Conservation (phyloP, 2,329 filamentous ascomycete species). For the Hirsutella minnesotensis region DNA sequence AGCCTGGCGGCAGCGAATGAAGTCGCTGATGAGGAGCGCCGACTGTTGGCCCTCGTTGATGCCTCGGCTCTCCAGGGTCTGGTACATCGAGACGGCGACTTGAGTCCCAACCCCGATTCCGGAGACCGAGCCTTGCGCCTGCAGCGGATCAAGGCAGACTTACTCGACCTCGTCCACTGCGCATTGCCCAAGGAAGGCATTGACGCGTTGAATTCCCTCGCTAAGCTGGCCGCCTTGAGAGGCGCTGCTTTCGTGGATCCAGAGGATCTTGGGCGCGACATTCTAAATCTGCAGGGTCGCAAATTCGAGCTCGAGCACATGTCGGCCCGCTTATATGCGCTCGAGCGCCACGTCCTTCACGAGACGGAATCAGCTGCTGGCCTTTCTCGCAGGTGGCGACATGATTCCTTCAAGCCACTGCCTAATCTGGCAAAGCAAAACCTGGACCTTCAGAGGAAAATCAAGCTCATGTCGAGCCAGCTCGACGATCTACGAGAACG, state of each 20-base stretch:
- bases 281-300: conserved; percentile 44
- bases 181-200: conserved; percentile 42
- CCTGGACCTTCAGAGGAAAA: conserved; percentile 58
- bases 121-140: not conserved
- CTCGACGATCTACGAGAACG: conserved; percentile 50
- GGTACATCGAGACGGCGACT: conserved; percentile 6
- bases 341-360: conserved; percentile 42
- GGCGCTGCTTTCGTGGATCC: conserved; percentile 36
- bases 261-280: conserved; percentile 34
- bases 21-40: conserved; percentile 58
- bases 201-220: conserved; percentile 45
- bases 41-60: conserved; percentile 46
- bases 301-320: conserved; percentile 44
- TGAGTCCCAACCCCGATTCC: not conserved
- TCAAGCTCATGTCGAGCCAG: conserved; percentile 54
- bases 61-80: conserved; percentile 45
- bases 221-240: conserved; percentile 36
- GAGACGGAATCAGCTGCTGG: conserved; percentile 31
- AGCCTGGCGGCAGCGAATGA: conserved; percentile 68
- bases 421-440: conserved; percentile 55
- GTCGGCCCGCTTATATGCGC: conserved; percentile 36
- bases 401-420: conserved; percentile 39
- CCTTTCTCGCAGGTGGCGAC: conserved; percentile 30
- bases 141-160: conserved; percentile 15
- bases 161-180: conserved; percentile 43